Base-by-base conservation (phyloP, 2,329 filamentous ascomycete genomes). In the Monilinia laxa region DNA sequence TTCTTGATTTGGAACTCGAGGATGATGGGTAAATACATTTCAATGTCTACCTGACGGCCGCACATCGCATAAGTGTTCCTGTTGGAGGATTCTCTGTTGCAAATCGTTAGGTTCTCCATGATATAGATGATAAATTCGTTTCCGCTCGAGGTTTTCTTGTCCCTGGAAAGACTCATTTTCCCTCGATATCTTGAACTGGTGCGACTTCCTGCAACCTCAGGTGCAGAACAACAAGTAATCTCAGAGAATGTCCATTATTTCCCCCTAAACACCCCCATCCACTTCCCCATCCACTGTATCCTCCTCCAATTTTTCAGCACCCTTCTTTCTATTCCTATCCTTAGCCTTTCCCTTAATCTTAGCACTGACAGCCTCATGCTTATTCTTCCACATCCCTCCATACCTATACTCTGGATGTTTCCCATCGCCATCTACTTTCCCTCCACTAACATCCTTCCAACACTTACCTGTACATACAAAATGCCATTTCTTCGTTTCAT, bases 341-440 rank as follows among this genome's bases (percentile, higher is more conserved):
- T 66, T 68, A 20, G 68, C 69, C 53, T 56, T 71, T 10, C 69
- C 69, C 54, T 70, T 71, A 23, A 70, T 71, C 59, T 67, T 71
- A 42, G 67, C 69, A 65, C 69, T 71, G 4, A 67, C 69, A 20
- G 42, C 67, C 40, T 71, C 68, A 53, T 71, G 67, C 16, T 70
- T 71, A 51, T 71, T 68, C 63, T 68, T 70, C 69, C 69, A 71
- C 68, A 68, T 71, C 4, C 67, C 69, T 1, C 69, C 69, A 56
- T 71, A 71, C 42, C 54, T 55, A 58, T 68, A 71, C 35, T 42
- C 40, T n/a, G 42, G 56, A 55, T 68, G 56, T 2, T 20, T 35
- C 2, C 20, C 35, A 54, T 64, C 63, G 1, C 69, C 69, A 60
- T 71, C 69, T 10, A 59, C 60, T 64, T 18, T 38, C 10, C 65